Base-by-base conservation (phyloP, 306 rosid genomes). In the Cicer arietinum region DNA sequence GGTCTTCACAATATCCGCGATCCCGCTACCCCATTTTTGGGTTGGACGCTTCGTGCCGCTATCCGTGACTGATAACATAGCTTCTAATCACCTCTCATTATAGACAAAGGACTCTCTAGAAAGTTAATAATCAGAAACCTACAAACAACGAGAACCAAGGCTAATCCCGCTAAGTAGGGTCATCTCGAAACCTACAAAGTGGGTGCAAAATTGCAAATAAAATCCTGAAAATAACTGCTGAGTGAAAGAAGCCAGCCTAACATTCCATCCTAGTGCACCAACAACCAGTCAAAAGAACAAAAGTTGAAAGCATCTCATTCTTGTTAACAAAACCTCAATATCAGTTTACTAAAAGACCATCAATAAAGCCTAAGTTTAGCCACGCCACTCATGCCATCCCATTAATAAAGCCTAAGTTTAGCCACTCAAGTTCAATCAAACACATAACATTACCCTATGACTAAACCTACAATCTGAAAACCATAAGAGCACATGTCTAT, bases 351-450 rank as follows among this genome's bases (percentile, higher is more conserved):
- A 48, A 56, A 65, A 73, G 22, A 41, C n/a, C 30, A 20, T 25
- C 62, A 67, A 58, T 60, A 80, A 74, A 20, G 69, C 75, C 59
- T 37, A 22, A 35, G 43, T 71, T 35, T 71, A 59, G 61, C 64
- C 70, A 43, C 5, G 61, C 64, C 70, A 43, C 5, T 12, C 53
- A 60, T 52, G 16, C 10, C 79, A 82, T 56, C 71, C 72, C 71
- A 45, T 14, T 14, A 67, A 58, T 60, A 80, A 74, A 20, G 69
- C 75, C 59, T 37, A 22, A 35, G 43, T 71, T 35, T 71, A 59
- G 61, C 64, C 70, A 14, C 16, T 14, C 18, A 25, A 20, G 71
- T 79, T 47, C 59, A 63, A 48, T 68, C 48, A 45, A 52, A 35
- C 41, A 71, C 45, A 10, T 22, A 6, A 50, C 53, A 62, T 6